Conservation (phyloP, 305 asterid genomes). For the Nicotiana rustica region DNA sequence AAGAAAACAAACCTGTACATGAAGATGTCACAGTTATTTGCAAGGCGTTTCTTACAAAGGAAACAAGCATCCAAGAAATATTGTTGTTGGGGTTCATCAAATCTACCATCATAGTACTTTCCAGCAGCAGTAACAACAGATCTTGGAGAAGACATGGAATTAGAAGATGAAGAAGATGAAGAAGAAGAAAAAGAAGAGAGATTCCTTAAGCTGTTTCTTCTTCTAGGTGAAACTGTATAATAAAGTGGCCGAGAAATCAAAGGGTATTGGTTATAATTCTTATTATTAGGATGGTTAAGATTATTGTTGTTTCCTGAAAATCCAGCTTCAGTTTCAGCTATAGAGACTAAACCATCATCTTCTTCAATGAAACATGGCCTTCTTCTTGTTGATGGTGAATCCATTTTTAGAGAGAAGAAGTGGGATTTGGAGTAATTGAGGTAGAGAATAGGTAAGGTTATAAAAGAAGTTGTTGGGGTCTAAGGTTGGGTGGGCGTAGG, state of each 20-base stretch:
- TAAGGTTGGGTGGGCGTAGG: not conserved
- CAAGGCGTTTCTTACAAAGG: conserved; percentile 48
- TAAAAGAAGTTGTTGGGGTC: conserved; percentile 44
- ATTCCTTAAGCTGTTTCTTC: conserved; percentile 38
- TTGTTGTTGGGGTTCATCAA: conserved; percentile 42
- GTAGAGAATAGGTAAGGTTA: conserved; percentile 35
- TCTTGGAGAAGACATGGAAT: conserved; percentile 39
- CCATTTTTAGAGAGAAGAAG: conserved; percentile 37
- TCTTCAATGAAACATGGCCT: conserved; percentile 46
- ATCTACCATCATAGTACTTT: conserved; percentile 27
- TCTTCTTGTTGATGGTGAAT: conserved; percentile 32
- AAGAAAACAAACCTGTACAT: conserved; percentile 63
- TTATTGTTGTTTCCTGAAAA: conserved; percentile 36
- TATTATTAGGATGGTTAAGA: not conserved
- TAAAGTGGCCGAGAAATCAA: conserved; percentile 43
- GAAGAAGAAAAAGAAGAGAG: conserved; percentile 20
- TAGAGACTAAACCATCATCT: conserved; percentile 48
- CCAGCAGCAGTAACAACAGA: conserved; percentile 38
- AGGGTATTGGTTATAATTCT: conserved; percentile 29
- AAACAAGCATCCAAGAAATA: conserved; percentile 56
- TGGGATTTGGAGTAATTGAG: not conserved
- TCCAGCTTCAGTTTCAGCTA: conserved; percentile 40
- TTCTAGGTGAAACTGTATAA: conserved; percentile 34
- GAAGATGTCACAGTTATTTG: conserved; percentile 51
- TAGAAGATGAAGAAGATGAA: not conserved